Evolutionary conservation across 768 basidiomycete species (phyloP), one percentile per base, ranked within the genome.

Genomic region (Pulveroboletus sp.): DNA sequence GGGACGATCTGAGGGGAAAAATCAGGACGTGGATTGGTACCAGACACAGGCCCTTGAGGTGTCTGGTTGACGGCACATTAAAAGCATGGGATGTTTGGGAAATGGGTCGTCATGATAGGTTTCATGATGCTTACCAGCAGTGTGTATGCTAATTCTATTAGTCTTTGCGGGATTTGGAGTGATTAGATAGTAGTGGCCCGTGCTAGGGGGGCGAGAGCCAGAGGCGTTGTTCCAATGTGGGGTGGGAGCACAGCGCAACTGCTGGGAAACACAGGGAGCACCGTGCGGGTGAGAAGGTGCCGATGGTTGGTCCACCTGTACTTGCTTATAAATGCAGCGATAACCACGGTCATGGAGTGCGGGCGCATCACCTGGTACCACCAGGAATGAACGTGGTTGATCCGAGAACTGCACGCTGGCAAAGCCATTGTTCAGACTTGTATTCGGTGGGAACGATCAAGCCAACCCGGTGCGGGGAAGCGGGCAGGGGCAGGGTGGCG

Each of bases 401-500:
- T 34, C 33, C 33, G 33, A 16, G 33, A 16, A 5, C 6, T 13
- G n/a, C n/a, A n/a, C n/a, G n/a, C n/a, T n/a, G n/a, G n/a, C n/a
- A n/a, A n/a, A n/a, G n/a, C n/a, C n/a, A n/a, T n/a, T n/a, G n/a
- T n/a, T n/a, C n/a, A n/a, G n/a, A n/a, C n/a, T n/a, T n/a, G n/a
- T n/a, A n/a, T n/a, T n/a, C n/a, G n/a, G n/a, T n/a, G n/a, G n/a
- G n/a, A n/a, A n/a, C n/a, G n/a, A n/a, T n/a, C n/a, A n/a, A n/a
- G n/a, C n/a, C n/a, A n/a, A n/a, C n/a, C n/a, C n/a, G n/a, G 34
- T 35, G 34, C 17, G 34, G 34, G 34, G 34, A 17, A 7, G 34
- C 6, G n/a, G 38, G 23, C 44, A 52, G 60, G 60, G 52, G 19
- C 17, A 43, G 29, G 12, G 4, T n/a, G 33, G 46, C 16, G 54